Conservation (phyloP, 331 rosid species). For the Erythrophleum ivorense region DNA sequence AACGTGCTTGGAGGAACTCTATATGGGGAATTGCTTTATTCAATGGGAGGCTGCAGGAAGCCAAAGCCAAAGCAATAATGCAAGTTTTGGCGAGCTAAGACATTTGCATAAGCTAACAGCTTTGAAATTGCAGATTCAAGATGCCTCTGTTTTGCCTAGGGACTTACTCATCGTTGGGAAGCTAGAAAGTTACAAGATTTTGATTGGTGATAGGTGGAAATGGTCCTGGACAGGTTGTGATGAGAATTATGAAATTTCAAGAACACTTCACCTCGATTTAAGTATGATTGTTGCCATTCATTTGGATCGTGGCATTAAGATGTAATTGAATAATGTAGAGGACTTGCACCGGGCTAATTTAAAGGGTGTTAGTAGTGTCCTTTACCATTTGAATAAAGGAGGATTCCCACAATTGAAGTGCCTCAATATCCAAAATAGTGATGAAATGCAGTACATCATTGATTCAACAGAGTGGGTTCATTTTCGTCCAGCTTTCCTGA, state of each 20-base stretch:
- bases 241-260: neutral
- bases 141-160: slow-evolving; percentile 25
- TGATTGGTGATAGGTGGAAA: slow-evolving; percentile 29
- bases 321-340: slow-evolving; percentile 38
- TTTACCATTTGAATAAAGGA: slow-evolving; percentile 17
- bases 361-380: neutral
- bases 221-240: slow-evolving; percentile 10
- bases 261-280: neutral
- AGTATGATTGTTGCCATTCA: neutral
- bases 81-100: slow-evolving; percentile 30
- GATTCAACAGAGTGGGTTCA: neutral
- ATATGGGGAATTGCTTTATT: slow-evolving; percentile 30
- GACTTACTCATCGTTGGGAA: slow-evolving; percentile 4
- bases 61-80: neutral
- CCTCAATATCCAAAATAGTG: slow-evolving; percentile 30
- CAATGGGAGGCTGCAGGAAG: slow-evolving; percentile 37
- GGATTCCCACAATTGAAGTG: slow-evolving; percentile 41
- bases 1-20: slow-evolving; percentile 39
- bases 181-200: slow-evolving; percentile 35
- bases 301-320: slow-evolving; percentile 14
- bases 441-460: slow-evolving; percentile 33
- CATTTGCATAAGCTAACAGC: slow-evolving; percentile 24
- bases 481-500: slow-evolving; percentile 17
- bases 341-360: slow-evolving; percentile 31
- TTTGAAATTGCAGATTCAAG: slow-evolving; percentile 36